Conservation (phyloP, 2,329 filamentous ascomycete species). For the Epicoccum sorghinum region DNA sequence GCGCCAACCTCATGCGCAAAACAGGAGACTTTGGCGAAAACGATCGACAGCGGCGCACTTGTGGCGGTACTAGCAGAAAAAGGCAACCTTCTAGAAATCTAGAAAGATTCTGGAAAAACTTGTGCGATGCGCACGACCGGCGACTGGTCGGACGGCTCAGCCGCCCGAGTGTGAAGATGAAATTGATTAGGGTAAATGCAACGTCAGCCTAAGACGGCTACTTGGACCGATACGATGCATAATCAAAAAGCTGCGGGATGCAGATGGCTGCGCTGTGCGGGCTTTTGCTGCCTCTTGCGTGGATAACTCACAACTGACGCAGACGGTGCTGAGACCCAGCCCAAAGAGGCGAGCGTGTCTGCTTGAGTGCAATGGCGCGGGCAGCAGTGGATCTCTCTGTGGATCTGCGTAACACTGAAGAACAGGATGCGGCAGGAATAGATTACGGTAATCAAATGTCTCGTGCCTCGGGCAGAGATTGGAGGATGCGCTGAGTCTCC, state of each 20-base stretch:
- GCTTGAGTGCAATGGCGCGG: conserved; percentile 10
- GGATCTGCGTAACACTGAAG: conserved; percentile 31
- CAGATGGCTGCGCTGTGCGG: neutral
- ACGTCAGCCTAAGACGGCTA: conserved; percentile 24
- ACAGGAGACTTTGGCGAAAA: conserved; percentile 25
- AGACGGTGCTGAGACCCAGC: conserved; percentile 10
- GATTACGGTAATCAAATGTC: conserved; percentile 30
- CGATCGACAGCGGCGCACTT: conserved; percentile 34
- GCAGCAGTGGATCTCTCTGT: conserved; percentile 12
- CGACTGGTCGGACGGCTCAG: conserved; percentile 21
- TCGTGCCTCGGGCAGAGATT: conserved; percentile 25
- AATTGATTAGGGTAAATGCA: conserved; percentile 21
- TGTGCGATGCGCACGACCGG: conserved; percentile 24
- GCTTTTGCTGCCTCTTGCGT: conserved; percentile 8
- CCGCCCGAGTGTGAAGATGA: neutral
- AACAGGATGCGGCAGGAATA: conserved; percentile 27
- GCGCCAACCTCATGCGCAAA: conserved; percentile 27
- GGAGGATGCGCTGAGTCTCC: conserved; percentile 29
- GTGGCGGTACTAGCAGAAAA: conserved; percentile 27
- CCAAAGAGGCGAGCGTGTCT: conserved; percentile 5
- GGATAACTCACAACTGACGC: conserved; percentile 21
- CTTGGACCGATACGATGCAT: conserved; percentile 6
- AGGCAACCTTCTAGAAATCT: conserved; percentile 43
- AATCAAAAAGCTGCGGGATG: conserved; percentile 10
- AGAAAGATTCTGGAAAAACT: conserved; percentile 30